phyloP scores from a whole-genome alignment of 192 early-diverging fungal species.

The Backusella tuberculispora region DNA sequence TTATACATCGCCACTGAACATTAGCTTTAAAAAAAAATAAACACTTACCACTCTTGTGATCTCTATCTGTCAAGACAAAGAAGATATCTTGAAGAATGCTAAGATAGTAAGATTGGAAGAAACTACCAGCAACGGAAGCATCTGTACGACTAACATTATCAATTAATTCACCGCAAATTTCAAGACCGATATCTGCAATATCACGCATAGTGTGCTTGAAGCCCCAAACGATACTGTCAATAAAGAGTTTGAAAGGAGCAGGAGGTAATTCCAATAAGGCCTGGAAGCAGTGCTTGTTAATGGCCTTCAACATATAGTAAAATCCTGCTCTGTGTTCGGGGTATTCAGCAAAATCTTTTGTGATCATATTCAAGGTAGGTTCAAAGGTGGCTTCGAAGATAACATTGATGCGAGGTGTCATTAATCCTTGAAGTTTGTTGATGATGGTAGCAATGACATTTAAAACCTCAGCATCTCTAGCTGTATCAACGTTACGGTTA shows the following conservation, averaged over 20 bases:
- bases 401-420: slow-evolving; percentile 82
- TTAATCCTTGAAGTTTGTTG: slow-evolving; percentile 71
- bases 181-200: slow-evolving; percentile 90
- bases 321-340: slow-evolving; percentile 97
- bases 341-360: slow-evolving; percentile 97
- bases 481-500: slow-evolving; percentile 80
- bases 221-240: slow-evolving; percentile 97
- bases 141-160: slow-evolving; percentile 84
- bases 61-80: slow-evolving; percentile 94
- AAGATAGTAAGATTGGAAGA: slow-evolving; percentile 93
- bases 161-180: slow-evolving; percentile 86
- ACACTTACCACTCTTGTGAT: slow-evolving; percentile 90
- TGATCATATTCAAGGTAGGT: slow-evolving; percentile 98
- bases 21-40: neutral
- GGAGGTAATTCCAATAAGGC: slow-evolving; percentile 83
- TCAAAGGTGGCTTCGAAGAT: slow-evolving; percentile 96
- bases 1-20: neutral
- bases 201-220: slow-evolving; percentile 99
- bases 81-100: slow-evolving; percentile 95
- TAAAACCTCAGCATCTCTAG: slow-evolving; percentile 95
- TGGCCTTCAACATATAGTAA: slow-evolving; percentile 90
- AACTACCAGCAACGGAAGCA: slow-evolving; percentile 73
- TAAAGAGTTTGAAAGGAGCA: slow-evolving; percentile 87
- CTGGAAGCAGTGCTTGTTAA: slow-evolving; percentile 91
- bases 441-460: slow-evolving; percentile 92